Percentiles rank a stretch among this genome's conserved stretches.
Evolutionary conservation across 768 basidiomycete species (phyloP).

Genomic region (Rhodotorula paludigena): DNA sequence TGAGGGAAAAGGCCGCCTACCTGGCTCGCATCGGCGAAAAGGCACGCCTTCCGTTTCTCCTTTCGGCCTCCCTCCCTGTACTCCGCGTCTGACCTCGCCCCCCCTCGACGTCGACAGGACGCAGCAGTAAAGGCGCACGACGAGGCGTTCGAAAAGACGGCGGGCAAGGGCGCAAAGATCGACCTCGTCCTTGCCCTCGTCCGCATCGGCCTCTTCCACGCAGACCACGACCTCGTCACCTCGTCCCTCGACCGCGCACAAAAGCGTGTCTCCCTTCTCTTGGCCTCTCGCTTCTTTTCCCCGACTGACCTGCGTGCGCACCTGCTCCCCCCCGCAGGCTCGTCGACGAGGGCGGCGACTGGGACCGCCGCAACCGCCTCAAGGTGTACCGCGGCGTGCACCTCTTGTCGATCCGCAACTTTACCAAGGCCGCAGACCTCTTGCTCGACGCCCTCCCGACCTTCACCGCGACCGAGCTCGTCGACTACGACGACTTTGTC

Average conservation of each 20-base stretch:
- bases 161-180: constrained; percentile 85
- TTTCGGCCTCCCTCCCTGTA: neutral
- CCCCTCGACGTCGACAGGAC: constrained; percentile 56
- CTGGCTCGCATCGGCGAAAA: constrained; percentile 83
- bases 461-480: constrained; percentile 85
- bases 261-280: constrained; percentile 55
- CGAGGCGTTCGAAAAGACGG: constrained; percentile 80
- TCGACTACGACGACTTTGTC: constrained; percentile 85
- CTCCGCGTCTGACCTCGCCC: neutral
- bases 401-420: constrained; percentile 79
- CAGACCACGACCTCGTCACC: constrained; percentile 66
- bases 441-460: constrained; percentile 87
- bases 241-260: constrained; percentile 72
- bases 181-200: constrained; percentile 85
- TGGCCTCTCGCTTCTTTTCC: neutral
- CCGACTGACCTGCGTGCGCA: constrained; percentile 2
- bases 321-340: constrained; percentile 53
- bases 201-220: constrained; percentile 84
- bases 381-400: constrained; percentile 92
- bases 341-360: constrained; percentile 93
- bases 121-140: constrained; percentile 73
- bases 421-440: constrained; percentile 76
- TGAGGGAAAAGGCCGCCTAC: constrained; percentile 78
- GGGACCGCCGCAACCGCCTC: constrained; percentile 92
- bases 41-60: constrained; percentile 44